Evolutionary conservation across 139 green algal genomes (phyloP).

Genomic region (Gonium pectorale): DNA sequence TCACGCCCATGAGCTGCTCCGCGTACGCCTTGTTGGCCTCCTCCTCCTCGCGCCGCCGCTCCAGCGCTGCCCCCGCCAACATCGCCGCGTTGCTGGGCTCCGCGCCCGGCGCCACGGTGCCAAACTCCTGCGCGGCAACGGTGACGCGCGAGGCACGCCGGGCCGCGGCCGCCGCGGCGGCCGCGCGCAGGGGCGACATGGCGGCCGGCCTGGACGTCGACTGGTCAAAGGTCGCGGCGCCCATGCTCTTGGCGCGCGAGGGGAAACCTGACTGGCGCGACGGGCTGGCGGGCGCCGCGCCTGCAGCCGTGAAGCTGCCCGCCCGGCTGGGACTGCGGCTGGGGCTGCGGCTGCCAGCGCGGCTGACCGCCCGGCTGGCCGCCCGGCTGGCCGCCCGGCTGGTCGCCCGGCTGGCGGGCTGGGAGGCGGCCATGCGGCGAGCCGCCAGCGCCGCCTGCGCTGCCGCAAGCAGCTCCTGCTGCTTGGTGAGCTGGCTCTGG

Average conservation of each 20-base stretch:
- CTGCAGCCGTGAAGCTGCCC: neutral
- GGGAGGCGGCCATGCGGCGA: neutral
- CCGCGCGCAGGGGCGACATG: neutral
- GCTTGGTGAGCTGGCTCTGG: conserved; percentile 21
- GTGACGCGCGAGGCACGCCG: neutral
- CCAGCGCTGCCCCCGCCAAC: conserved; percentile 25
- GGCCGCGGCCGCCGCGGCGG: neutral
- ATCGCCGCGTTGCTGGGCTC: conserved; percentile 27
- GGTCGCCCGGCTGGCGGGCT: neutral
- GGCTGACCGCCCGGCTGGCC: conserved; percentile 4
- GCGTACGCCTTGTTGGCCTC: conserved; percentile 1
- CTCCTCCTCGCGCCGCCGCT: conserved; percentile 29
- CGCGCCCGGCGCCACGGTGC: neutral
- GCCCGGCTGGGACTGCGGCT: neutral
- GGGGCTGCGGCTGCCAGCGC: neutral
- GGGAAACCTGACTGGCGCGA: too few species aligned
- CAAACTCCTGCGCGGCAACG: neutral
- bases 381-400: neutral
- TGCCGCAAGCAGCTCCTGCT: conserved; percentile 42
- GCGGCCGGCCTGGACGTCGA: too few species aligned
- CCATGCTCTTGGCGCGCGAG: neutral
- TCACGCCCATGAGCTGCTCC: neutral
- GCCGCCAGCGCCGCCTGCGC: conserved; percentile 15
- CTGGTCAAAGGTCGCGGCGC: too few species aligned
- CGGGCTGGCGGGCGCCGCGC: too few species aligned